Evolutionary conservation across 768 basidiomycete genomes (phyloP).

Genomic region (Albatrellus ellisii): DNA sequence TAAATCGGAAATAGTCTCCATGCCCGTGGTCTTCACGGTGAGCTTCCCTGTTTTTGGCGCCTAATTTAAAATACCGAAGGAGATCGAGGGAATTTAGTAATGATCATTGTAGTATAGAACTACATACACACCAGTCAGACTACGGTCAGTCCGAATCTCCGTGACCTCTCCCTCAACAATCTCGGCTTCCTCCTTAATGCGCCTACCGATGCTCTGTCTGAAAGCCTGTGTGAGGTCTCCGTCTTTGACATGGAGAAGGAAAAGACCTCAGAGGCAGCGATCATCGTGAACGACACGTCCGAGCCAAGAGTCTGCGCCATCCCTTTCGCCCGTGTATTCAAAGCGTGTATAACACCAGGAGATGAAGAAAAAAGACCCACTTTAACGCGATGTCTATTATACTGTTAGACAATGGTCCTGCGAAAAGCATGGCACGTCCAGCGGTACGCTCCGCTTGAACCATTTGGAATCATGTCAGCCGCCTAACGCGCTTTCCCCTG

Average conservation of each 20-base stretch:
- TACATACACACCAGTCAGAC: constrained; percentile 76
- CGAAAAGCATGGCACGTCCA: constrained; percentile 92
- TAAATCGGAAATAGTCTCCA: constrained; percentile 98
- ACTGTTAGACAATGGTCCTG: constrained; percentile 92
- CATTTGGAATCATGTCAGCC: constrained; percentile 98
- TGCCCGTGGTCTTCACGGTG: constrained; percentile 96
- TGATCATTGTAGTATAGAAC: not conserved
- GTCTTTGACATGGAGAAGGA: constrained; percentile 98
- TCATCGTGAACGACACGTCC: constrained; percentile 97
- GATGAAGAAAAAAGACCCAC: constrained; percentile 11
- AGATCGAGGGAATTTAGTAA: not conserved
- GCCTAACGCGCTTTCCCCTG: constrained; percentile 95
- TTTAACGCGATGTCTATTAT: constrained; percentile 97
- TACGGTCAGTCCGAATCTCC: constrained; percentile 96
- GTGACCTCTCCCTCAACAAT: constrained; percentile 97
- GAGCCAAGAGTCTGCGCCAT: constrained; percentile 93
- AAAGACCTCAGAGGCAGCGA: constrained; percentile 96
- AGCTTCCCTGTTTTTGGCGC: constrained; percentile 96
- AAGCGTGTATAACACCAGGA: too few relatives aligned
- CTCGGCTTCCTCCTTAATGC: constrained; percentile 96
- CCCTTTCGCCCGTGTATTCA: too few relatives aligned
- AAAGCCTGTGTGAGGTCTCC: constrained; percentile 97
- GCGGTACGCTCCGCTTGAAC: constrained; percentile 94
- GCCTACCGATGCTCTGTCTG: constrained; percentile 88
- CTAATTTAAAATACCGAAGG: too few relatives aligned